These are phyloP conservation scores for Leccinum longicurvipes DNA, from an alignment of 768 basidiomycete genomes.

Conservation along the genomic window DNA sequence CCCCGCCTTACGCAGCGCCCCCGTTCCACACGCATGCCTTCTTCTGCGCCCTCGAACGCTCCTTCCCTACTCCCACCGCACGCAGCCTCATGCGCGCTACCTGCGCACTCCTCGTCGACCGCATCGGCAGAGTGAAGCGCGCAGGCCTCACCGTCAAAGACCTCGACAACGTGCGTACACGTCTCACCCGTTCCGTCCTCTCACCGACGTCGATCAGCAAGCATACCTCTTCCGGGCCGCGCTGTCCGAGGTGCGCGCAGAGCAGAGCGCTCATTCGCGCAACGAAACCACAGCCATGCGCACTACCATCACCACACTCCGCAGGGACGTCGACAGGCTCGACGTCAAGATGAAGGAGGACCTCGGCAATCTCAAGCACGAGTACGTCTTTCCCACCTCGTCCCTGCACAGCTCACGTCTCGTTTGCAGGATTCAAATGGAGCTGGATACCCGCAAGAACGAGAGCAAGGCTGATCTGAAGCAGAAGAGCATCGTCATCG, in stretches of 20 bases:
- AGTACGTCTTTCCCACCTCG: slow-evolving; percentile 52
- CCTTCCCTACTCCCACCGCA: slow-evolving; percentile 71
- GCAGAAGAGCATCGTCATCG: slow-evolving; percentile 78
- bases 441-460: slow-evolving; percentile 89
- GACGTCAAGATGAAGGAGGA: slow-evolving; percentile 95
- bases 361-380: slow-evolving; percentile 82
- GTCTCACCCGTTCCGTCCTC: background rate
- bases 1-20: slow-evolving; percentile 52
- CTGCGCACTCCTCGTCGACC: slow-evolving; percentile 73
- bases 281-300: slow-evolving; percentile 84
- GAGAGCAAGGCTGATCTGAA: slow-evolving; percentile 85
- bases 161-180: slow-evolving; percentile 66
- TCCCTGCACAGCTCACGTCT: background rate
- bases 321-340: slow-evolving; percentile 82
- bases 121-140: slow-evolving; percentile 63
- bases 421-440: slow-evolving; percentile 82
- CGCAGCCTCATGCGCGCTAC: slow-evolving; percentile 82
- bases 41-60: slow-evolving; percentile 65
- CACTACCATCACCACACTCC: slow-evolving; percentile 69
- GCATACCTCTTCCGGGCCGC: slow-evolving; percentile 95
- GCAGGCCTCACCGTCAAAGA: slow-evolving; percentile 76
- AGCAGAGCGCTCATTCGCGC: slow-evolving; percentile 74
- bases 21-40: slow-evolving; percentile 85
- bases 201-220: slow-evolving; percentile 51
- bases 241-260: slow-evolving; percentile 83